Percentiles rank a stretch among this genome's conserved stretches.
Conservation (phyloP, 2,329 filamentous ascomycete genomes). For the Sordariomycetes sp. region DNA sequence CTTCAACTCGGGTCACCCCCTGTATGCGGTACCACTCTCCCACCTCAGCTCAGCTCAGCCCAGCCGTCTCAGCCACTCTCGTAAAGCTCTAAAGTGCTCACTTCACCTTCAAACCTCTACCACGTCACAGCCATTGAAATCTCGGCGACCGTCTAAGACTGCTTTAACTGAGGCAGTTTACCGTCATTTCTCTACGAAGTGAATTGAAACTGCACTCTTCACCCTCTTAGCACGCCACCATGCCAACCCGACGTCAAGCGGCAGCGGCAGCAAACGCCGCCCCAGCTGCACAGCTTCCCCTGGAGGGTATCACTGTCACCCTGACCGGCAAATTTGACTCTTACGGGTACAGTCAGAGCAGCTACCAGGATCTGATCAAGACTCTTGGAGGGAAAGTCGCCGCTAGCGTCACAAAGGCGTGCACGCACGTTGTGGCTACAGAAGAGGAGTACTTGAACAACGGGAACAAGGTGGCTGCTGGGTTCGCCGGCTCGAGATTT, state of each 20-base stretch:
- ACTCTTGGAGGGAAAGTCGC: slow-evolving; percentile 39
- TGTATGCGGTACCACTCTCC: too few species aligned
- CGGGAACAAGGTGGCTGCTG: slow-evolving; percentile 42
- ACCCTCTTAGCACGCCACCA: too few species aligned
- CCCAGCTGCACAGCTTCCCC: slow-evolving; percentile 14
- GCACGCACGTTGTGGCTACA: slow-evolving; percentile 49
- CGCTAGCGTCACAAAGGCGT: slow-evolving; percentile 36
- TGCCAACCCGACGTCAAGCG: slow-evolving; percentile 4
- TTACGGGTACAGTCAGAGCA: slow-evolving; percentile 39
- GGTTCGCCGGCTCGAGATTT: slow-evolving; percentile 33
- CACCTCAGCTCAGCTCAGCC: too few species aligned
- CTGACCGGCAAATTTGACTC: slow-evolving; percentile 52
- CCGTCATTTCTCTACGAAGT: too few species aligned
- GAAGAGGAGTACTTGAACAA: slow-evolving; percentile 39
- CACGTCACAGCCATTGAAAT: too few species aligned
- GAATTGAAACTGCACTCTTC: too few species aligned
- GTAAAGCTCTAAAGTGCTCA: too few species aligned
- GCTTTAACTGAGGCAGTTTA: too few species aligned
- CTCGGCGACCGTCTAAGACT: too few species aligned
- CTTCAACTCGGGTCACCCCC: too few species aligned
- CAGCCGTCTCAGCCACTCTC: too few species aligned
- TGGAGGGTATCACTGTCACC: slow-evolving; percentile 41
- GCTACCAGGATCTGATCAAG: slow-evolving; percentile 34
- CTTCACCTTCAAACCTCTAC: too few species aligned
- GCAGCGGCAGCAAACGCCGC: slow-evolving; percentile 7